phyloP scores from a whole-genome alignment of 2,329 filamentous ascomycete species.

The Aureobasidium sp. region DNA sequence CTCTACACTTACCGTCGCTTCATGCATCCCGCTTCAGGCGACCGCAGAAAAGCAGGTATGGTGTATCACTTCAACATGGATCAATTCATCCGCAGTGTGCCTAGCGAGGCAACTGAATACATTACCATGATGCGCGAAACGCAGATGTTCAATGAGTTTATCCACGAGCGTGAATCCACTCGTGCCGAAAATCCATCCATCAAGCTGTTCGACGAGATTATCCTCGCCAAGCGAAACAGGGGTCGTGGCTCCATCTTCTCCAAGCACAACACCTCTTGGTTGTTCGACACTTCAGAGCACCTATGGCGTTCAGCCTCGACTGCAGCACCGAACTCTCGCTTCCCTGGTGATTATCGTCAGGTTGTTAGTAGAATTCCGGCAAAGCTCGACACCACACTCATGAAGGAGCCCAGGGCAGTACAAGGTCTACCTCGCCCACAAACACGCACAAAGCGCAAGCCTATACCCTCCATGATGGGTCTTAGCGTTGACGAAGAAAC shows the following conservation, averaged over 20 bases:
- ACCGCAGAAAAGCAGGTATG: slow-evolving; percentile 56
- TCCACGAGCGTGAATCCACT: slow-evolving; percentile 68
- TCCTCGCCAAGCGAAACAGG: slow-evolving; percentile 66
- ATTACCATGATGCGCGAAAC: slow-evolving; percentile 57
- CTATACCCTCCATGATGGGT: slow-evolving; percentile 38
- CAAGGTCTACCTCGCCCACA: slow-evolving; percentile 68
- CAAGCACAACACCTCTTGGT: slow-evolving; percentile 54
- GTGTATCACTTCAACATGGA: slow-evolving; percentile 61
- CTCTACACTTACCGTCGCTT: slow-evolving; percentile 63
- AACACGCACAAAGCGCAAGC: slow-evolving; percentile 43
- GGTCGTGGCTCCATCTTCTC: slow-evolving; percentile 60
- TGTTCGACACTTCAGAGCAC: slow-evolving; percentile 68
- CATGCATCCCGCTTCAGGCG: slow-evolving; percentile 50
- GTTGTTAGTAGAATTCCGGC: slow-evolving; percentile 60
- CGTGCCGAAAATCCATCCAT: slow-evolving; percentile 56
- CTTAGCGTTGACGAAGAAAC: slow-evolving; percentile 14
- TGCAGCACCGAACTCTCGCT: slow-evolving; percentile 47
- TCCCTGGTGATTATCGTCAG: slow-evolving; percentile 48
- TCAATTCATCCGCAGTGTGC: slow-evolving; percentile 57
- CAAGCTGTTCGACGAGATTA: slow-evolving; percentile 76
- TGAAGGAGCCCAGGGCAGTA: slow-evolving; percentile 86
- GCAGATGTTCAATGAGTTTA: slow-evolving; percentile 74
- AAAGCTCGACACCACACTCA: slow-evolving; percentile 75
- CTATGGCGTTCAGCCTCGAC: slow-evolving; percentile 65
- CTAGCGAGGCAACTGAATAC: slow-evolving; percentile 58